phyloP scores from a whole-genome alignment of 2,329 filamentous ascomycete species.

The Cladosporium sp. region DNA sequence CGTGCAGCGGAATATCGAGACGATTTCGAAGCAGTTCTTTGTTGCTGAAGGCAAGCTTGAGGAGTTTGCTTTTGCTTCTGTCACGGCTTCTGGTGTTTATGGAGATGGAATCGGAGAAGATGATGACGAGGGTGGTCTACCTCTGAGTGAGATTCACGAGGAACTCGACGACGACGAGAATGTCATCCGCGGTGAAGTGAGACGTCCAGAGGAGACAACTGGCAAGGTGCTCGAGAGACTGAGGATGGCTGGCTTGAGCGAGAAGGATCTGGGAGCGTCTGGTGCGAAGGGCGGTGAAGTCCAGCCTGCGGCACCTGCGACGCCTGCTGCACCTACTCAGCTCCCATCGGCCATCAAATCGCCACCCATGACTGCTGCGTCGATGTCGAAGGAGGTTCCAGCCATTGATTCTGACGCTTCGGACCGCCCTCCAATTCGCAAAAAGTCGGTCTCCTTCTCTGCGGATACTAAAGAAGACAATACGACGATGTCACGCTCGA shows the following conservation, averaged over 20 bases:
- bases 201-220: conserved; percentile 61
- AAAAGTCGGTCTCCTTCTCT: conserved; percentile 61
- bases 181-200: conserved; percentile 56
- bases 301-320: background rate
- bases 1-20: conserved; percentile 73
- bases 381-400: background rate
- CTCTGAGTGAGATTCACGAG: conserved; percentile 87
- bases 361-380: background rate
- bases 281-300: background rate
- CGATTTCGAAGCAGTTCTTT: conserved; percentile 68
- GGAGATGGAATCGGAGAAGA: conserved; percentile 35
- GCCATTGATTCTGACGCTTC: conserved; percentile 1
- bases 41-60: conserved; percentile 66
- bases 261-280: conserved; percentile 14
- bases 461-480: conserved; percentile 54
- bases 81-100: conserved; percentile 29
- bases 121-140: conserved; percentile 63
- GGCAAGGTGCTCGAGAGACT: conserved; percentile 67
- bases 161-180: conserved; percentile 88
- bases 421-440: conserved; percentile 24
- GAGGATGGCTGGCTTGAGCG: conserved; percentile 66
- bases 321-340: background rate
- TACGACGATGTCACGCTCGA: conserved; percentile 24
- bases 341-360: conserved; percentile 7
- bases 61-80: conserved; percentile 44